A percentile compares a stretch with the other conserved stretches of the same genome.
These are phyloP conservation scores for Leccinum aurantiacum DNA, from an alignment of 768 basidiomycete species.

Conservation along the genomic window DNA sequence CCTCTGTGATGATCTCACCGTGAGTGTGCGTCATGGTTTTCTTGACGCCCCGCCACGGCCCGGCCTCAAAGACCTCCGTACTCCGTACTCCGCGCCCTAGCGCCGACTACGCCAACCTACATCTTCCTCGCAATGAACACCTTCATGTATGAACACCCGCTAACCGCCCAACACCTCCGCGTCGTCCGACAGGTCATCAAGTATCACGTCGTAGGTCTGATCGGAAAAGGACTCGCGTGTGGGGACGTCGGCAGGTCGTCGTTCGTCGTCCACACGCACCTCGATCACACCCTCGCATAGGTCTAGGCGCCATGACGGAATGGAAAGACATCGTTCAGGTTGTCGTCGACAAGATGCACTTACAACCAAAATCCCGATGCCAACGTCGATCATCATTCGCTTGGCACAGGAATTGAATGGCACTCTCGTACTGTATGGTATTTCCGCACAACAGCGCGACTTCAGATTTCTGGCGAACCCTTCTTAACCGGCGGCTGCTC, in stretches of 20 bases:
- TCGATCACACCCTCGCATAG: conserved; percentile 38
- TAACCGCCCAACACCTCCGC: conserved; percentile 80
- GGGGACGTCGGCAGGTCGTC: conserved; percentile 76
- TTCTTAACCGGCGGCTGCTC: no score
- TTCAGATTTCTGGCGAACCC: no score
- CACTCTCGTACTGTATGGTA: no score
- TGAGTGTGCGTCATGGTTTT: conserved; percentile 24
- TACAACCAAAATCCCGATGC: conserved; percentile 7
- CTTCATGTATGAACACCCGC: conserved; percentile 92
- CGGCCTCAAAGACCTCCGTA: conserved; percentile 59
- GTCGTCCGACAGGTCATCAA: conserved; percentile 70
- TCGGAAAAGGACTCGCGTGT: conserved; percentile 86
- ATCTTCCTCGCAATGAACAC: conserved; percentile 99
- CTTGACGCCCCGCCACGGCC: background rate
- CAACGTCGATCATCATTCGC: no score
- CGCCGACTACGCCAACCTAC: conserved; percentile 82
- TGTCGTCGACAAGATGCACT: conserved; percentile 57
- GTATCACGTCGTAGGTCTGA: conserved; percentile 83
- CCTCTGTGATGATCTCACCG: conserved; percentile 87
- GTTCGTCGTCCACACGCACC: background rate
- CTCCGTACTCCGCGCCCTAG: conserved; percentile 63
- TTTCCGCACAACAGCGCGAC: no score
- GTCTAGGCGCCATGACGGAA: conserved; percentile 93
- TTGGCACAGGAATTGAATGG: no score
- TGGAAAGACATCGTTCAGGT: conserved; percentile 86